Percentiles rank a stretch among this genome's conserved stretches.
Conservation (phyloP, 352 stramenopile genomes). For the Albugo candida region DNA sequence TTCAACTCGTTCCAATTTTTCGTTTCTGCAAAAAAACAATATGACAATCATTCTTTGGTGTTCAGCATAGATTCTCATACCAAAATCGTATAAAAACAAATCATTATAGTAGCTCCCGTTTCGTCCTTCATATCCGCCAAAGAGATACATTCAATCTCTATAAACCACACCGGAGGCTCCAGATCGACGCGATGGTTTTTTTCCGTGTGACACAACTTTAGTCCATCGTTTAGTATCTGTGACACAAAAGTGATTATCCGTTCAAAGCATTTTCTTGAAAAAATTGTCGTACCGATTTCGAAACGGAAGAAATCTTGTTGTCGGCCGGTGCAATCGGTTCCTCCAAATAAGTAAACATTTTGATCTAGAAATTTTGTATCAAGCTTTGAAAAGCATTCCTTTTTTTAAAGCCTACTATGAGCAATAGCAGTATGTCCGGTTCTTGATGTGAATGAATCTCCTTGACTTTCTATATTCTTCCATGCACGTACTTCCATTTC, state of each 20-base stretch:
- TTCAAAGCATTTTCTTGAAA: too few relatives aligned
- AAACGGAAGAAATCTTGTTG: constrained; percentile 78
- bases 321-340: constrained; percentile 51
- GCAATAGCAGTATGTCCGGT: constrained; percentile 72
- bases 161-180: constrained; percentile 64
- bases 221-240: constrained; percentile 42
- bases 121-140: constrained; percentile 76
- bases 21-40: constrained; percentile 9
- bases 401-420: constrained; percentile 19
- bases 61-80: too few relatives aligned
- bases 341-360: constrained; percentile 68
- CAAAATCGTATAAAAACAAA: constrained; percentile 76
- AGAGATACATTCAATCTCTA: constrained; percentile 75
- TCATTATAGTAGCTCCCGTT: constrained; percentile 83
- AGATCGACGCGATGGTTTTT: constrained; percentile 43
- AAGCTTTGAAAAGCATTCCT: neutral
- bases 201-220: constrained; percentile 41
- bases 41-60: neutral
- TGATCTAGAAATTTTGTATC: neutral
- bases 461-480: constrained; percentile 48
- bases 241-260: too few relatives aligned
- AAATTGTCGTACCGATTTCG: constrained; percentile 35
- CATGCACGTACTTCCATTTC: constrained; percentile 53
- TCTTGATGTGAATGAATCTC: constrained; percentile 64
- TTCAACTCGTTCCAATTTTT: constrained; percentile 66